phyloP scores from a whole-genome alignment of 768 basidiomycete species.

The Trametes elegans region DNA sequence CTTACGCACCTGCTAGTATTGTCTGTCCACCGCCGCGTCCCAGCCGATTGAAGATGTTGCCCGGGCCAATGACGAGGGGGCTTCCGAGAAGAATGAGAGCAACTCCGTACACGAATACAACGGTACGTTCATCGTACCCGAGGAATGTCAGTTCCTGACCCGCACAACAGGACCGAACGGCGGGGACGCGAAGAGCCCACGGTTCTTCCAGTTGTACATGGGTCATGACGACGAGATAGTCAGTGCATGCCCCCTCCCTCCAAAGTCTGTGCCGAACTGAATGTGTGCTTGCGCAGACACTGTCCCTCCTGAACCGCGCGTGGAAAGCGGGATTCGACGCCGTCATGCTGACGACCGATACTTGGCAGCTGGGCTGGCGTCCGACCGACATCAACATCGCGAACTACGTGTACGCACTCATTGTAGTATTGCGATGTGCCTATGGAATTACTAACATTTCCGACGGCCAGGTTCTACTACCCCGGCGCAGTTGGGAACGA shows the following conservation, averaged over 20 bases:
- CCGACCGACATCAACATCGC: slow-evolving; percentile 48
- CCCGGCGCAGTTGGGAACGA: slow-evolving; percentile 40
- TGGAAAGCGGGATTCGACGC: slow-evolving; percentile 47
- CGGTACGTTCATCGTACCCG: no score
- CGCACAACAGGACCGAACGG: slow-evolving; percentile 25
- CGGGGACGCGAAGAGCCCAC: slow-evolving; percentile 36
- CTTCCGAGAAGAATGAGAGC: slow-evolving; percentile 35
- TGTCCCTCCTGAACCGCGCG: slow-evolving; percentile 45
- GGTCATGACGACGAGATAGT: slow-evolving; percentile 52
- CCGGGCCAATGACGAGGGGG: slow-evolving; percentile 42
- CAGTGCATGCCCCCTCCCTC: neutral
- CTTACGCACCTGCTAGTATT: slow-evolving; percentile 33
- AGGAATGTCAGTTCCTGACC: no score
- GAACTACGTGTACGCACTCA: slow-evolving; percentile 43
- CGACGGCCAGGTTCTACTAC: slow-evolving; percentile 43
- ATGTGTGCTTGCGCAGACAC: slow-evolving; percentile 34
- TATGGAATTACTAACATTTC: no score
- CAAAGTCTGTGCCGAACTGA: no score
- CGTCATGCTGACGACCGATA: slow-evolving; percentile 47
- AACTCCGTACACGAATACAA: slow-evolving; percentile 36
- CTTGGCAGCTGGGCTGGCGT: slow-evolving; percentile 51
- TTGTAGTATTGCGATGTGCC: no score
- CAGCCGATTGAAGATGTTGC: slow-evolving; percentile 53
- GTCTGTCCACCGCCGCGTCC: slow-evolving; percentile 49
- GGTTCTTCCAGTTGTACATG: slow-evolving; percentile 59